Evolutionary conservation across 31 red algal species (phyloP).

Genomic region (Asparagopsis taxiformis): DNA sequence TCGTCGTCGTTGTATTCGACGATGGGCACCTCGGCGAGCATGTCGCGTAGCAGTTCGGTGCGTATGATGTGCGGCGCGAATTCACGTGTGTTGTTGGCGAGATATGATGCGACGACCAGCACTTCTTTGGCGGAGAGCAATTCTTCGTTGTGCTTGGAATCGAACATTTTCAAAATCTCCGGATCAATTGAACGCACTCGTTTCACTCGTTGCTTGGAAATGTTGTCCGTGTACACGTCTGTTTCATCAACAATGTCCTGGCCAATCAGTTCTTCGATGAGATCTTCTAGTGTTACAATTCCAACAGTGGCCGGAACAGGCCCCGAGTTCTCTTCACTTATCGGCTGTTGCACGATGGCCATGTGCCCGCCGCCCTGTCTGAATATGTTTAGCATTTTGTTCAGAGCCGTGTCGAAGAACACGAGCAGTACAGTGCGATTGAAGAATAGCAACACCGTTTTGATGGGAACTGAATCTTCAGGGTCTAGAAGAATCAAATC

Average conservation of each 20-base stretch:
- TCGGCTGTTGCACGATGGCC: constrained; percentile 72
- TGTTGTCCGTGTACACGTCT: constrained; percentile 90
- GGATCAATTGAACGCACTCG: constrained; percentile 83
- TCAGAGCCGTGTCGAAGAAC: constrained; percentile 59
- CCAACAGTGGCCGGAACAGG: constrained; percentile 58
- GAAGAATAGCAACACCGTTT: constrained; percentile 85
- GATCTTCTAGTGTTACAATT: constrained; percentile 92
- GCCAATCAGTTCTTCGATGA: constrained; percentile 98
- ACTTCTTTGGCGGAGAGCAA: constrained; percentile 76
- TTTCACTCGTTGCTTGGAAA: constrained; percentile 59
- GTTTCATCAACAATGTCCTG: constrained; percentile 99
- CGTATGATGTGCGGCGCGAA: constrained; percentile 40
- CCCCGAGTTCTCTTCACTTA: neutral
- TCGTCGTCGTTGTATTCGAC: constrained; percentile 46
- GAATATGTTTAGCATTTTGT: constrained; percentile 90
- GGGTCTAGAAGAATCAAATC: constrained; percentile 98
- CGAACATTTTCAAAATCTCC: constrained; percentile 84
- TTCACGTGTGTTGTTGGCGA: constrained; percentile 72
- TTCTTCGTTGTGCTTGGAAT: constrained; percentile 55
- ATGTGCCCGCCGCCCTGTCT: constrained; percentile 84
- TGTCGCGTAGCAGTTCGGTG: constrained; percentile 24
- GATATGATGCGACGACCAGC: constrained; percentile 70
- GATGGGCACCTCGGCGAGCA: constrained; percentile 58
- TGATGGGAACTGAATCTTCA: constrained; percentile 89
- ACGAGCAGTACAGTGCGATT: constrained; percentile 75